Evolutionary conservation across 75 land plant species (phyloP), one percentile per base, ranked within the genome.

Genomic region (Pinus tabuliformis): DNA sequence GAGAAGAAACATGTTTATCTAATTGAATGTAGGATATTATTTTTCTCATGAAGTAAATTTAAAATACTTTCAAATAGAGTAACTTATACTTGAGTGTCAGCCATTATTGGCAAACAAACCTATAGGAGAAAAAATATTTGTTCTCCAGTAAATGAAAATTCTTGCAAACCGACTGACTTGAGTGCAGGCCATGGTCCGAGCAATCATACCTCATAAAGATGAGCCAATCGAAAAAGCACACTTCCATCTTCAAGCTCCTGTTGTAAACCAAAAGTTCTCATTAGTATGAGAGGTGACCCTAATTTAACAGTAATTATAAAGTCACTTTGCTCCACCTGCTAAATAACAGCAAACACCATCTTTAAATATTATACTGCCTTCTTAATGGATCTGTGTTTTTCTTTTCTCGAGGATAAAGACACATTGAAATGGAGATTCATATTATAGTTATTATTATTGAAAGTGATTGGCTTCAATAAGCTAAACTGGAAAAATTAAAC

Each of bases 241-340:
- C 75, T 77, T 65, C 89, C 88, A 83, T 90, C 81, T 56, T 91
- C 87, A 39, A 90, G 83, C 60, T 82, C 90, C 91, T 92, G 76
- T 30, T 73, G n/a, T 28, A 61, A 13, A 54, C 49, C 18, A 77
- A 21, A 77, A 26, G 2, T 54, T 18, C 8, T 63, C 16, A 45
- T 71, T 18, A 26, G 28, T 28, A 30, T 5, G 3, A 39, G 42
- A 22, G 3, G 11, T 68, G 8, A 15, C 72, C 21, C 11, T 39
- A n/a, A 39, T 49, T 45, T 37, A 68, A 22, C 21, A 42, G 42
- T 42, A 9, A 42, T 39, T 68, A 0, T 7, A n/a, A 42, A 1
- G 13, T 64, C 18, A 17, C 14, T 20, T n/a, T 68, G 12, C 22
- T n/a, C 45, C 36, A 68, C n/a, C 49, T n/a, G 4, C 52, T 68